phyloP scores from a whole-genome alignment of 306 rosid genomes.

The Senna tora region DNA sequence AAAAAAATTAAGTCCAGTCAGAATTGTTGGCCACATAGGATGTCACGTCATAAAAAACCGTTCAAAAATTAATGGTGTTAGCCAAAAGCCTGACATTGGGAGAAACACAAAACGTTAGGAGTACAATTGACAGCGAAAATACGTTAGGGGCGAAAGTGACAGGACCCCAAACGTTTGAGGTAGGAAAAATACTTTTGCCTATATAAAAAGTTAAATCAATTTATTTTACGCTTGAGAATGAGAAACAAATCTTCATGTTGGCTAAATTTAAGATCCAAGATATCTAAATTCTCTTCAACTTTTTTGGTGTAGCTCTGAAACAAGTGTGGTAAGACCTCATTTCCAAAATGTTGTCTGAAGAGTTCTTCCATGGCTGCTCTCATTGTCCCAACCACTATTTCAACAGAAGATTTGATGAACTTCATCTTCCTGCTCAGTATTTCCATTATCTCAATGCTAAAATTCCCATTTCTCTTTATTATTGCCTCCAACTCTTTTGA shows the following conservation, averaged over 20 bases:
- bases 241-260: conserved; percentile 30
- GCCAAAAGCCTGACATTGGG: too few species aligned
- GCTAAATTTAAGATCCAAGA: background rate
- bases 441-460: background rate
- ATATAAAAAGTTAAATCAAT: too few species aligned
- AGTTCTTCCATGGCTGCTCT: background rate
- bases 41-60: too few species aligned
- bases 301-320: conserved; percentile 9
- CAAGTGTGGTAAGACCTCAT: conserved; percentile 20
- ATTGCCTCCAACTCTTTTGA: background rate
- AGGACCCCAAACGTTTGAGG: too few species aligned
- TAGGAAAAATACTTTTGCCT: too few species aligned
- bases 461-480: background rate
- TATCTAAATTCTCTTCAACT: conserved; percentile 20
- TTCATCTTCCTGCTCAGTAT: background rate
- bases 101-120: too few species aligned
- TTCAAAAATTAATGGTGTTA: too few species aligned
- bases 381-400: background rate
- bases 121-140: too few species aligned
- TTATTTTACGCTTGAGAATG: conserved; percentile 31
- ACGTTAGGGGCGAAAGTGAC: too few species aligned
- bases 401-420: background rate
- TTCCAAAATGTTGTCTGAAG: background rate
- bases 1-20: too few species aligned
- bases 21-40: too few species aligned